Evolutionary conservation across 192 early-diverging fungal species (phyloP).

Genomic region (Entophlyctis luteolus): DNA sequence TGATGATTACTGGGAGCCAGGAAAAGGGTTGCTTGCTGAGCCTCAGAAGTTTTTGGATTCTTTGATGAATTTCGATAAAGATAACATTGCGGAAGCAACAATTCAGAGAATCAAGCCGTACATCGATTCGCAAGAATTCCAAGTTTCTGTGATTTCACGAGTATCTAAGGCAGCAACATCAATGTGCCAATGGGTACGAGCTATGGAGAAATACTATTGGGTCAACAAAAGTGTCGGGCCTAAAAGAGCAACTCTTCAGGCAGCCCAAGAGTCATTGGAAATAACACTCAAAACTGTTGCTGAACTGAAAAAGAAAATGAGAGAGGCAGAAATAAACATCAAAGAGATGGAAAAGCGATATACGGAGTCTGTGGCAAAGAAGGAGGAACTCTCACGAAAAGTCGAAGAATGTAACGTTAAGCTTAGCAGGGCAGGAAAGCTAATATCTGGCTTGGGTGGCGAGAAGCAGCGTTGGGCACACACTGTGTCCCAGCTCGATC

Average conservation of each 20-base stretch:
- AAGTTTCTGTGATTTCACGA: conserved; percentile 53
- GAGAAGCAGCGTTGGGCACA: conserved; percentile 61
- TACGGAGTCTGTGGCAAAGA: conserved; percentile 57
- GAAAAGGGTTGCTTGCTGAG: conserved; percentile 44
- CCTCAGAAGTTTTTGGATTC: conserved; percentile 62
- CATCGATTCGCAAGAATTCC: conserved; percentile 63
- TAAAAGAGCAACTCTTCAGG: conserved; percentile 52
- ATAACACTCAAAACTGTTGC: conserved; percentile 51
- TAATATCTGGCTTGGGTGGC: conserved; percentile 55
- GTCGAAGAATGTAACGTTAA: conserved; percentile 60
- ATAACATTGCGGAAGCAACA: conserved; percentile 50
- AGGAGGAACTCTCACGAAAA: conserved; percentile 59
- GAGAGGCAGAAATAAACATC: conserved; percentile 58
- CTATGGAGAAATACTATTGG: conserved; percentile 66
- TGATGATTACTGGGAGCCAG: conserved; percentile 58
- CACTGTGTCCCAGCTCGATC: conserved; percentile 53
- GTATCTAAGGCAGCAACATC: conserved; percentile 60
- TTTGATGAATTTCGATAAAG: conserved; percentile 61
- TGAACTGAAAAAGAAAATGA: conserved; percentile 58
- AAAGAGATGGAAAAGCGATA: conserved; percentile 63
- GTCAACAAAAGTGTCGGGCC: conserved; percentile 55
- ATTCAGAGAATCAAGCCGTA: conserved; percentile 60
- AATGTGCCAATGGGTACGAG: conserved; percentile 63
- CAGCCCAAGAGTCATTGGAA: conserved; percentile 56
- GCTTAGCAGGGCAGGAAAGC: conserved; percentile 53